Evolutionary conservation across 768 basidiomycete genomes (phyloP), one percentile per base, ranked within the genome.

Genomic region (Xanthoconium purpureum): DNA sequence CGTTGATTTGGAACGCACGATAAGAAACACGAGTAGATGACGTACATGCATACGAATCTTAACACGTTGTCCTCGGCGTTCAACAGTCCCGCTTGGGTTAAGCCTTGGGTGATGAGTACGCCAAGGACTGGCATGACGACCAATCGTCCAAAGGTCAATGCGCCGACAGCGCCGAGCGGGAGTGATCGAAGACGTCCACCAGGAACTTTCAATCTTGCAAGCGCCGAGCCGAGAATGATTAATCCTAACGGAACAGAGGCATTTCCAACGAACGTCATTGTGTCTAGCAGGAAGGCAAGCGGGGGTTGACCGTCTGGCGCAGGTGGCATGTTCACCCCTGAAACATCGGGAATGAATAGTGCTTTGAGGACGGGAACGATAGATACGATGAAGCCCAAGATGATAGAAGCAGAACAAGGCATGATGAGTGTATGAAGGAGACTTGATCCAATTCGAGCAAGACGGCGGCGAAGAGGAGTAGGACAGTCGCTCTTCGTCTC

Each of bases 241-340:
- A 89, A 66, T 2, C 84, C 85, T 2, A 88, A 61, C 0, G 87
- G 87, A 0, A 89, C 81, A 4, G 82, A 80, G 1, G 85, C 86
- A 2, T 68, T 78, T 0, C 88, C 85, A 37, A 87, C 74, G 61
- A 89, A 88, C 1, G 72, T 68, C 0, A 80, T 70, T 0, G 82
- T 79, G 53, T 86, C 82, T 54, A 84, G 62, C 37, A 89, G 43
- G 58, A 89, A 79, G 0, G 82, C 78, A 17, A 89, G 80, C 0
- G 87, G 87, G 1, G 88, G 85, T 56, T 80, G 75, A 0, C 86
- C 85, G 59, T 89, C 87, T 0, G 87, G 87, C 0, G 84, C 83
- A 28, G 72, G 43, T 5, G 78, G 77, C 52, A 80, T 83, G 38
- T 71, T 59, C 1, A 74, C 71, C 1, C 76, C 75, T 2, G 76